A percentile compares a stretch with the other conserved stretches of the same genome.
Evolutionary conservation across 2,329 filamentous ascomycete genomes (phyloP).

Genomic region (Verticillium nubilum): DNA sequence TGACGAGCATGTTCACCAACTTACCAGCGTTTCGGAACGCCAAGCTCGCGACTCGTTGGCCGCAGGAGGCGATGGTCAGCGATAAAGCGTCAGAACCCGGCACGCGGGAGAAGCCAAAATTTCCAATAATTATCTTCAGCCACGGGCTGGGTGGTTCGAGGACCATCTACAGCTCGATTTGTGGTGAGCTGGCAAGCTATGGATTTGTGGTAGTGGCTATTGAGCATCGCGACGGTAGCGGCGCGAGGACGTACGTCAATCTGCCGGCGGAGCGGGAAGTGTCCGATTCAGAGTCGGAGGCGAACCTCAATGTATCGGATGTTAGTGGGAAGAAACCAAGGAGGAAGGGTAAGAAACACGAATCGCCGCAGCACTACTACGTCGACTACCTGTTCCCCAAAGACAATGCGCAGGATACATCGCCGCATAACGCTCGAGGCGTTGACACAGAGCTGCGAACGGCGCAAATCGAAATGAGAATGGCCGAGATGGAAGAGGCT

Average conservation of each 20-base stretch:
- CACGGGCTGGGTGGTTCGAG: constrained; percentile 61
- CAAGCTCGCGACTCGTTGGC: constrained; percentile 49
- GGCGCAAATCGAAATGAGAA: constrained; percentile 57
- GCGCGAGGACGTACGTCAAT: constrained; percentile 56
- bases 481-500: constrained; percentile 61
- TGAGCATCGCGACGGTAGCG: constrained; percentile 61
- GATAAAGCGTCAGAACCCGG: constrained; percentile 3
- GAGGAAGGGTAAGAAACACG: constrained; percentile 16
- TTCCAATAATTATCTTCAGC: constrained; percentile 61
- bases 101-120: constrained; percentile 34
- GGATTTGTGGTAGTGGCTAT: constrained; percentile 60
- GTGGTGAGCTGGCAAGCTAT: constrained; percentile 61
- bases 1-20: constrained; percentile 59
- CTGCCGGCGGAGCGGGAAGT: constrained; percentile 35
- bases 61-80: constrained; percentile 28
- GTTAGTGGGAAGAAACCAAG: constrained; percentile 28
- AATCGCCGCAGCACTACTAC: constrained; percentile 33
- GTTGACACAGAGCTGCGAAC: constrained; percentile 54
- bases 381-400: constrained; percentile 62
- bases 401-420: constrained; percentile 42
- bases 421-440: constrained; percentile 51
- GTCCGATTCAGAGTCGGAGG: constrained; percentile 21
- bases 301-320: constrained; percentile 16
- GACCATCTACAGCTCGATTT: constrained; percentile 57
- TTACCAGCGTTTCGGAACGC: constrained; percentile 59